Conservation (phyloP, 768 basidiomycete genomes). For the Boletus rufocinnamomeus region DNA sequence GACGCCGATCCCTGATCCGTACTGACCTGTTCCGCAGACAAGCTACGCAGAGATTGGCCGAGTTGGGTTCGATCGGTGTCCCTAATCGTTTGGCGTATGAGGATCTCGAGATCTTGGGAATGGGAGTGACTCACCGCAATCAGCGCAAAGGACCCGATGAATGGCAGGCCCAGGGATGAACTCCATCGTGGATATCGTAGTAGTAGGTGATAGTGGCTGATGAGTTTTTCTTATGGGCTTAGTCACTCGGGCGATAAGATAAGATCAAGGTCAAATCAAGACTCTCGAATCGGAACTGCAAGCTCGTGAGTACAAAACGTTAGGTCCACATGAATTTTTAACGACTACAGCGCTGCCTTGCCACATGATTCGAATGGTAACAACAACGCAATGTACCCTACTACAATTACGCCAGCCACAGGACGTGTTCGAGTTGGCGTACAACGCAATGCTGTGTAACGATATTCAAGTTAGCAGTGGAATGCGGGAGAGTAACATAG, state of each 20-base stretch:
- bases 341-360: no score
- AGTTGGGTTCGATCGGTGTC: conserved; percentile 87
- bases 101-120: neutral
- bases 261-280: no score
- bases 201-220: neutral
- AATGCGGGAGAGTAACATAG: conserved; percentile 48
- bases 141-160: no score
- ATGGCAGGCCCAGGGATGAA: no score
- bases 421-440: conserved; percentile 46
- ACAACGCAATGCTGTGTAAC: conserved; percentile 50
- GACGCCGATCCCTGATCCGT: no score
- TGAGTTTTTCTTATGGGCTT: conserved; percentile 11
- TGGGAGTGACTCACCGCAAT: conserved; percentile 50
- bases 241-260: conserved; percentile 23
- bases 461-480: conserved; percentile 55
- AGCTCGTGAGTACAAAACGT: no score
- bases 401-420: conserved; percentile 50
- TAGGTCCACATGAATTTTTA: no score
- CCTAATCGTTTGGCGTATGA: conserved; percentile 42
- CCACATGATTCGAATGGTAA: no score
- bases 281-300: no score
- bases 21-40: no score
- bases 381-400: conserved; percentile 48
- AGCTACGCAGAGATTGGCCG: no score
- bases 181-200: no score